These are phyloP conservation scores for Kodamaea kaohsiungensis DNA, from an alignment of 805 yeast species.

Conservation along the genomic window DNA sequence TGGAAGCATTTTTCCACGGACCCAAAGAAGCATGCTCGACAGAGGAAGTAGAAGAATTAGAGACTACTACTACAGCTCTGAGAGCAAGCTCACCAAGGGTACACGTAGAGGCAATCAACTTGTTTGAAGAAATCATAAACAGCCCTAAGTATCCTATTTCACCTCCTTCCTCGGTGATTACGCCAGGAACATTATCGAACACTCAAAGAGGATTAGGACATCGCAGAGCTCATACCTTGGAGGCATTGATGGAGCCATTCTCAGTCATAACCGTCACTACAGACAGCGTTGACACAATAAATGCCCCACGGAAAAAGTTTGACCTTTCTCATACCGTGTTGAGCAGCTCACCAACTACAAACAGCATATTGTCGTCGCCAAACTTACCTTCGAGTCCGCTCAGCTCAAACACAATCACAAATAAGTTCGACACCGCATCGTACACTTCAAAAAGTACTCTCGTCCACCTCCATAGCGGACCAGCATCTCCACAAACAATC, in stretches of 20 bases:
- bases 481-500: conserved; percentile 5
- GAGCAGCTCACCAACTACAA: conserved; percentile 14
- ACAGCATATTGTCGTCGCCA: background rate
- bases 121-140: conserved; percentile 10
- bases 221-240: conserved; percentile 15
- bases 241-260: conserved; percentile 19
- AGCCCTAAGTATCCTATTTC: conserved; percentile 7
- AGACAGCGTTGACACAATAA: background rate
- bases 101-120: conserved; percentile 11
- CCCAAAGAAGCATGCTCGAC: background rate
- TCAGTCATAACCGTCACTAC: conserved; percentile 10
- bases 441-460: conserved; percentile 19
- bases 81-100: conserved; percentile 1
- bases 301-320: conserved; percentile 12
- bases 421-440: conserved; percentile 15
- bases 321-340: conserved; percentile 21
- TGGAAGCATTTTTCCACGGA: conserved; percentile 36
- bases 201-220: conserved; percentile 8
- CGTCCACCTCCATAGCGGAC: conserved; percentile 6
- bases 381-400: conserved; percentile 20
- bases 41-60: background rate
- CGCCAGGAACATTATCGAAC: background rate
- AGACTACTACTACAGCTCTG: background rate
- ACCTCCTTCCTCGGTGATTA: conserved; percentile 4
- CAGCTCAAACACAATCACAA: conserved; percentile 20